Evolutionary conservation across 2,329 filamentous ascomycete species (phyloP).

Genomic region (Chaetomium strumarium): DNA sequence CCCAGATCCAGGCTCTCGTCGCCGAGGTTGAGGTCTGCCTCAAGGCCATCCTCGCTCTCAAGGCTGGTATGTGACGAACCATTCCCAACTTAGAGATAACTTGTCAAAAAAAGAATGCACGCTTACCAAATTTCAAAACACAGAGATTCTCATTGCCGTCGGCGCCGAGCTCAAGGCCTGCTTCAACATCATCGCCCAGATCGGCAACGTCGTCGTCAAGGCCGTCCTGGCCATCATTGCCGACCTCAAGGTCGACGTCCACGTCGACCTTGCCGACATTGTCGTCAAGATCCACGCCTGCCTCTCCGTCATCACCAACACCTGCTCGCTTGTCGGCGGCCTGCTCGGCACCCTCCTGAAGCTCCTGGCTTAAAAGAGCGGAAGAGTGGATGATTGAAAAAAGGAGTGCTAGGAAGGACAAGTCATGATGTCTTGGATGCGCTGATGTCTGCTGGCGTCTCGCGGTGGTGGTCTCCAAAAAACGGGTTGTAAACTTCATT

Average conservation of each 20-base stretch:
- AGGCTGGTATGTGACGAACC: constrained; percentile 8
- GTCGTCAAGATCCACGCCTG: constrained; percentile 6
- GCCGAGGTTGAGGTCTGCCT: constrained; percentile 9
- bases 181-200: constrained; percentile 3
- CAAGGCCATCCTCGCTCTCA: constrained; percentile 7
- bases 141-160: constrained; percentile 11
- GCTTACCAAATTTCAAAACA: neutral
- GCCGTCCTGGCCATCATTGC: constrained; percentile 8
- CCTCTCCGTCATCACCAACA: neutral
- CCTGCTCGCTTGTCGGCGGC: neutral
- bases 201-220: constrained; percentile 5
- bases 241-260: constrained; percentile 2
- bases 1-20: constrained; percentile 8
- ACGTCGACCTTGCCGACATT: neutral
- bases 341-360: constrained; percentile 2
- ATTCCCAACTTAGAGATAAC: neutral
- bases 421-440: neutral
- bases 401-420: too few species aligned
- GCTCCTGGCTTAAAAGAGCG: constrained; percentile 6
- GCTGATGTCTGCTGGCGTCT: neutral
- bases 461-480: too few species aligned
- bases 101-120: neutral
- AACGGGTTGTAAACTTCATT: too few species aligned
- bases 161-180: constrained; percentile 4
- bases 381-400: neutral